Percentiles rank a stretch among this genome's conserved stretches.
These are phyloP conservation scores for Gaeumannomyces tritici DNA, from an alignment of 2,329 filamentous ascomycete species.

Conservation along the genomic window DNA sequence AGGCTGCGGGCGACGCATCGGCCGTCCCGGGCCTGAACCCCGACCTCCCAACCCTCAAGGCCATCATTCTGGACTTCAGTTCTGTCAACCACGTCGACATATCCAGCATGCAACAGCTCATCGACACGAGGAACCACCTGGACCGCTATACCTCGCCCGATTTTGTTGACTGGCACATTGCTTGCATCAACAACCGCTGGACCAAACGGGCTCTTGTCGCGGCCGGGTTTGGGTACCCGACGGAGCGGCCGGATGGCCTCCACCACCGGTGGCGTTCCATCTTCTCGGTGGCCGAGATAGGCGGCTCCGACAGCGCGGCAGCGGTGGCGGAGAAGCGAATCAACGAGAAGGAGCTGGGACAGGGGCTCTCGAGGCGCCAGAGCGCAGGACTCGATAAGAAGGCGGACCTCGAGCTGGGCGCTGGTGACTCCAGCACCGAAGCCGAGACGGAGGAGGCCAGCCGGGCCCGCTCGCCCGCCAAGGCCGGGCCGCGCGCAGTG, in stretches of 20 bases:
- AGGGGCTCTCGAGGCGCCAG: conserved; percentile 3
- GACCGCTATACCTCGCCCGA: conserved; percentile 41
- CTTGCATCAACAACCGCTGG: conserved; percentile 45
- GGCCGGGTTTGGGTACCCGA: conserved; percentile 53
- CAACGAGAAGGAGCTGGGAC: conserved; percentile 37
- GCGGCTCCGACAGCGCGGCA: conserved; percentile 61
- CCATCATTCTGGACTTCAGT: conserved; percentile 48
- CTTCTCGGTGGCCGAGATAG: conserved; percentile 81
- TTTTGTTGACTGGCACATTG: conserved; percentile 43
- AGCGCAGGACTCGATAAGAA: conserved; percentile 4
- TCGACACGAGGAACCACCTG: conserved; percentile 44
- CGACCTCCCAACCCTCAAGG: conserved; percentile 25
- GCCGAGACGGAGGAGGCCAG: neutral
- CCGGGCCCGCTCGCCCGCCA: neutral
- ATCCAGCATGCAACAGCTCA: conserved; percentile 45
- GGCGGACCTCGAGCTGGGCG: conserved; percentile 1
- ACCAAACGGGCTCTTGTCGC: conserved; percentile 44
- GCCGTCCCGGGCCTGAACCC: conserved; percentile 10
- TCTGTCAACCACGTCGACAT: conserved; percentile 48
- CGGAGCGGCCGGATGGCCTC: conserved; percentile 36
- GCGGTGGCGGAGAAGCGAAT: conserved; percentile 54
- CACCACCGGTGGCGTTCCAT: conserved; percentile 83
- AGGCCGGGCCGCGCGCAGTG: conserved; percentile 27
- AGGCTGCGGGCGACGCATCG: conserved; percentile 11
- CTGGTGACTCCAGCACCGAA: neutral